Percentiles rank a stretch among this genome's conserved stretches.
phyloP scores from a whole-genome alignment of 768 basidiomycete species.

The Hericium erinaceus region DNA sequence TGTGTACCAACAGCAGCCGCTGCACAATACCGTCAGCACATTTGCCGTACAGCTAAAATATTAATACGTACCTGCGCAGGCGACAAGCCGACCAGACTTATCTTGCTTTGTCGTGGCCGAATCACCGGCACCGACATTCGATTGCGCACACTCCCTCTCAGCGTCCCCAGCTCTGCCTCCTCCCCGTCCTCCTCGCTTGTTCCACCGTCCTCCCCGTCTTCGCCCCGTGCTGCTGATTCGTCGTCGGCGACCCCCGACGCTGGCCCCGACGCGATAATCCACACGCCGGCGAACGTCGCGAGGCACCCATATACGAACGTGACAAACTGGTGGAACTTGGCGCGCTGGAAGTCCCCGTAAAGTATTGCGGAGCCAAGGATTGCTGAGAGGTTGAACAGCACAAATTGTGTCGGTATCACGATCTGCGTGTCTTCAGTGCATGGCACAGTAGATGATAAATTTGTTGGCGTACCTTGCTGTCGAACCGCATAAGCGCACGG shows the following conservation, averaged over 20 bases:
- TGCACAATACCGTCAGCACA: constrained; percentile 16
- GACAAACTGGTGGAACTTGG: constrained; percentile 71
- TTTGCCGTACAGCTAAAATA: not conserved
- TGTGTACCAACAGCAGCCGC: constrained; percentile 59
- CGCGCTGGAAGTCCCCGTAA: constrained; percentile 85
- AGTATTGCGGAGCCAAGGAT: constrained; percentile 90
- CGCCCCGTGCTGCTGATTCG: not conserved
- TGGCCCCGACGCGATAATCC: constrained; percentile 71
- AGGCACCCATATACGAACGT: constrained; percentile 83
- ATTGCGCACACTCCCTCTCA: constrained; percentile 29
- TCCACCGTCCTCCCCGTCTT: constrained; percentile 18
- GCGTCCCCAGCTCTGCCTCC: constrained; percentile 26
- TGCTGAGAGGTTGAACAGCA: constrained; percentile 87
- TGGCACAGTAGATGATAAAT: not conserved
- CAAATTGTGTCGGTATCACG: constrained; percentile 93
- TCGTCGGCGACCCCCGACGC: constrained; percentile 4
- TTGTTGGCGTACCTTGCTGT: constrained; percentile 59
- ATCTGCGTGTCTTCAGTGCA: constrained; percentile 33
- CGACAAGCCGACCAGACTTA: constrained; percentile 62
- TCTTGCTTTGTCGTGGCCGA: constrained; percentile 42
- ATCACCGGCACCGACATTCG: constrained; percentile 33
- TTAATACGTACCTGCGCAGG: constrained; percentile 55
- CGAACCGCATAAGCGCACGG: constrained; percentile 85
- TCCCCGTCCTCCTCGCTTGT: constrained; percentile 22
- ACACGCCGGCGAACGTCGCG: constrained; percentile 86